Conservation (phyloP, 305 asterid genomes). For the Plantago lanceolata region DNA sequence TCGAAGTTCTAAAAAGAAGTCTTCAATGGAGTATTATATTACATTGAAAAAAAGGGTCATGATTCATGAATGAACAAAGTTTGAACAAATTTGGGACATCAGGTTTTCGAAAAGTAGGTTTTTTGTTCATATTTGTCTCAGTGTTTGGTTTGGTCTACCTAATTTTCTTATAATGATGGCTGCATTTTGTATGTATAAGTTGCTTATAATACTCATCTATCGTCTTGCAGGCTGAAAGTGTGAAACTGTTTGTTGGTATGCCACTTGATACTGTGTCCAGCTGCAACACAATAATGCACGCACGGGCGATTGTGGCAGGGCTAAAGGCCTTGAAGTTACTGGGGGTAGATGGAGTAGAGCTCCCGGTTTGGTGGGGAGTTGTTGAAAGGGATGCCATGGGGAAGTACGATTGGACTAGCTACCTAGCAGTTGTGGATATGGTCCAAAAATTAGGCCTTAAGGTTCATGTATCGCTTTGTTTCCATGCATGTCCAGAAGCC, state of each 20-base stretch:
- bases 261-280: slow-evolving; percentile 70
- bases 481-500: slow-evolving; percentile 55
- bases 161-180: not conserved
- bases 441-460: slow-evolving; percentile 55
- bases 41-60: too few relatives aligned
- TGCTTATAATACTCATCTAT: not conserved
- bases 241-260: slow-evolving; percentile 65
- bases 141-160: not conserved
- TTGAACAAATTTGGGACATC: not conserved
- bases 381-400: slow-evolving; percentile 67
- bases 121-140: not conserved
- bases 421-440: slow-evolving; percentile 56
- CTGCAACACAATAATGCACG: slow-evolving; percentile 47
- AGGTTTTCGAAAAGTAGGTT: not conserved
- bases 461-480: slow-evolving; percentile 72
- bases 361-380: slow-evolving; percentile 90
- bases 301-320: slow-evolving; percentile 71
- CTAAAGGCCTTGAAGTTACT: slow-evolving; percentile 70
- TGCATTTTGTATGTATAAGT: slow-evolving; percentile 1
- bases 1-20: too few relatives aligned
- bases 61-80: too few relatives aligned
- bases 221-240: slow-evolving; percentile 42
- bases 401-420: slow-evolving; percentile 66
- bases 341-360: slow-evolving; percentile 88
- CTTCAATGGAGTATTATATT: too few relatives aligned